Percentiles rank a stretch among this genome's conserved stretches.
phyloP scores from a whole-genome alignment of 2,329 filamentous ascomycete species.

The Nigrospora oryzae region DNA sequence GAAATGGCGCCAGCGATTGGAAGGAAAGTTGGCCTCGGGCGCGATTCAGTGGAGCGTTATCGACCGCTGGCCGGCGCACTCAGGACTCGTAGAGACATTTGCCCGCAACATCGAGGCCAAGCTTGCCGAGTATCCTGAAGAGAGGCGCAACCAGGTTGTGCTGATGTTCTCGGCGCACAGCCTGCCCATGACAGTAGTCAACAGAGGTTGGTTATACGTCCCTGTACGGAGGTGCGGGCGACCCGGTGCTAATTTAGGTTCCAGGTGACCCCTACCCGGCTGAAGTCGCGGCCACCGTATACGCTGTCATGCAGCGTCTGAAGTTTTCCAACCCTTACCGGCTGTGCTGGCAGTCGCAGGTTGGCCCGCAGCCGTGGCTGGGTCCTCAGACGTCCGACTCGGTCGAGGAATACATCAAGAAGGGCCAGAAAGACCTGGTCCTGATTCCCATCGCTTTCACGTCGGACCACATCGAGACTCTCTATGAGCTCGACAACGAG shows the following conservation, averaged over 20 bases:
- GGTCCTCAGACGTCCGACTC: conserved; percentile 87
- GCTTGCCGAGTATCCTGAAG: conserved; percentile 74
- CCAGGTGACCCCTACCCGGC: conserved; percentile 86
- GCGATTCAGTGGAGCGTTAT: conserved; percentile 94
- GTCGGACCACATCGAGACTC: conserved; percentile 96
- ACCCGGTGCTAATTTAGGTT: conserved; percentile 14
- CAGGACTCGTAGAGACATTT: conserved; percentile 84
- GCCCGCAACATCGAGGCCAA: conserved; percentile 86
- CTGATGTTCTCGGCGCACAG: conserved; percentile 93
- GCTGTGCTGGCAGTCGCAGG: conserved; percentile 96
- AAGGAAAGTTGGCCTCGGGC: conserved; percentile 65
- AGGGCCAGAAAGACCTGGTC: conserved; percentile 84
- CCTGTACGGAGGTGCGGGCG: too few relatives aligned
- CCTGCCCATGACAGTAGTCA: conserved; percentile 94
- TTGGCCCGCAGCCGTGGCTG: conserved; percentile 90
- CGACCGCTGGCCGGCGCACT: conserved; percentile 91
- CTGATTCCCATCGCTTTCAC: conserved; percentile 96
- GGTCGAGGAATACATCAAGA: conserved; percentile 80
- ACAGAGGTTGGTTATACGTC: conserved; percentile 53
- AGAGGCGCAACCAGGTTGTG: conserved; percentile 71
- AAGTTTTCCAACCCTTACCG: conserved; percentile 86
- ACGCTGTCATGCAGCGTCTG: conserved; percentile 91
- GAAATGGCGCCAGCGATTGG: conserved; percentile 88
- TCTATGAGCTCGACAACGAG: conserved; percentile 90
- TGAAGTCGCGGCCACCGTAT: conserved; percentile 91